These are phyloP conservation scores for Hericium coralloides DNA, from an alignment of 768 basidiomycete species.

Conservation along the genomic window DNA sequence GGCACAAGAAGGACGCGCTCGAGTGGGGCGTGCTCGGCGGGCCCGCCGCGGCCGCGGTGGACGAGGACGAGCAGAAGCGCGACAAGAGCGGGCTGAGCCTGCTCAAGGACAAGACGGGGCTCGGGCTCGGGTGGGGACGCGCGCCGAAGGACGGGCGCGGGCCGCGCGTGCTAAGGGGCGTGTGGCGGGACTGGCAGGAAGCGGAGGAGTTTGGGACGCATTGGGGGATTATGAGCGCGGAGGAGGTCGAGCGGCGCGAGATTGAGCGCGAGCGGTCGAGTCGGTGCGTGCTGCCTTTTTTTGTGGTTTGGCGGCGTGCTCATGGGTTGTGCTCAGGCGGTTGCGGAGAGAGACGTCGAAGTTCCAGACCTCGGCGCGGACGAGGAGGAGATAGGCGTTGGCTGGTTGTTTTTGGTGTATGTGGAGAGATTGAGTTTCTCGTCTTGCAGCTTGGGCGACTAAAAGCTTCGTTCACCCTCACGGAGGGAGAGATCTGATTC, in stretches of 20 bases:
- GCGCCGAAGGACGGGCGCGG: constrained; percentile 73
- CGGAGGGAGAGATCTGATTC: too few species aligned
- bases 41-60: constrained; percentile 30
- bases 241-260: constrained; percentile 89
- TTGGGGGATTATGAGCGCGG: constrained; percentile 77
- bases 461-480: too few species aligned
- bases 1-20: constrained; percentile 90
- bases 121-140: constrained; percentile 69
- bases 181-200: constrained; percentile 95
- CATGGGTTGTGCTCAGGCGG: constrained; percentile 30
- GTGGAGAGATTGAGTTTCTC: too few species aligned
- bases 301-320: background rate
- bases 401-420: too few species aligned
- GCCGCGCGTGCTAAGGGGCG: constrained; percentile 72
- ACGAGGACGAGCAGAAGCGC: constrained; percentile 26
- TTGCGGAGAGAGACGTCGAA: constrained; percentile 59
- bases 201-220: constrained; percentile 84
- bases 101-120: constrained; percentile 75
- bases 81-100: constrained; percentile 46
- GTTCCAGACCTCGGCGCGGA: constrained; percentile 37
- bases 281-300: constrained; percentile 34
- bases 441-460: too few species aligned
- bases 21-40: constrained; percentile 86
- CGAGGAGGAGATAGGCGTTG: constrained; percentile 13
- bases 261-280: constrained; percentile 80